Evolutionary conservation across 441 rosid species (phyloP).

Genomic region (Pelargonium cotyledonis): DNA sequence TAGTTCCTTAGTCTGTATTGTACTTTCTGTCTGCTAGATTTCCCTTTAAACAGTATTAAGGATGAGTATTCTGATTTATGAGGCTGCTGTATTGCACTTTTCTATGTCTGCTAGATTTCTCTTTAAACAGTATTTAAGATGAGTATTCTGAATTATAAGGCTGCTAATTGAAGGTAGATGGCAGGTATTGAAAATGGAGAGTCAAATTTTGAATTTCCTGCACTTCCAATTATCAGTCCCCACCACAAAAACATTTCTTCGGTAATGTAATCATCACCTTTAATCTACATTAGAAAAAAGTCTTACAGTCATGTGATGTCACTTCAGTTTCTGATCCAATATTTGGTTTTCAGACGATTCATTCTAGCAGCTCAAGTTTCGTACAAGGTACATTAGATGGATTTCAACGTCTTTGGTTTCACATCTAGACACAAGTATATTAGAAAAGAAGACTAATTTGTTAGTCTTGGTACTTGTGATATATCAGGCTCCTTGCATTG

Average conservation of each 20-base stretch:
- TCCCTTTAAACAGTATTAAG: too few relatives aligned
- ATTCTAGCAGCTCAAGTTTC: constrained; percentile 64
- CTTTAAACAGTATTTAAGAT: too few relatives aligned
- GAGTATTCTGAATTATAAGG: too few relatives aligned
- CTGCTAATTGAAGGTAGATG: constrained; percentile 5
- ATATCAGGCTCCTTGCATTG: constrained; percentile 47
- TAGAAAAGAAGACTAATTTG: background rate
- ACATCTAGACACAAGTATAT: too few relatives aligned
- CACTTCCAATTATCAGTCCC: constrained; percentile 64
- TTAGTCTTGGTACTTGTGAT: background rate
- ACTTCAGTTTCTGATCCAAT: background rate
- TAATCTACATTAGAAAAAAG: constrained; percentile 11
- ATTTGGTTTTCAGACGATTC: constrained; percentile 45
- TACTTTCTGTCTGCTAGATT: too few relatives aligned
- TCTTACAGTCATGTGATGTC: background rate
- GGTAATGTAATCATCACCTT: constrained; percentile 35
- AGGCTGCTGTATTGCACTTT: too few relatives aligned
- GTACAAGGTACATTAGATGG: constrained; percentile 30
- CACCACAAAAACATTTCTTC: constrained; percentile 73
- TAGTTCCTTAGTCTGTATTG: too few relatives aligned
- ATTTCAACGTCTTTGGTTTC: background rate
- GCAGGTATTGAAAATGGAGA: constrained; percentile 86
- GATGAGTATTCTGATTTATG: too few relatives aligned
- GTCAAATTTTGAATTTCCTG: constrained; percentile 51
- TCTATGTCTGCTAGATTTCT: too few relatives aligned